Evolutionary conservation across 768 basidiomycete species (phyloP).

Genomic region (Tricholoma saponaceum): DNA sequence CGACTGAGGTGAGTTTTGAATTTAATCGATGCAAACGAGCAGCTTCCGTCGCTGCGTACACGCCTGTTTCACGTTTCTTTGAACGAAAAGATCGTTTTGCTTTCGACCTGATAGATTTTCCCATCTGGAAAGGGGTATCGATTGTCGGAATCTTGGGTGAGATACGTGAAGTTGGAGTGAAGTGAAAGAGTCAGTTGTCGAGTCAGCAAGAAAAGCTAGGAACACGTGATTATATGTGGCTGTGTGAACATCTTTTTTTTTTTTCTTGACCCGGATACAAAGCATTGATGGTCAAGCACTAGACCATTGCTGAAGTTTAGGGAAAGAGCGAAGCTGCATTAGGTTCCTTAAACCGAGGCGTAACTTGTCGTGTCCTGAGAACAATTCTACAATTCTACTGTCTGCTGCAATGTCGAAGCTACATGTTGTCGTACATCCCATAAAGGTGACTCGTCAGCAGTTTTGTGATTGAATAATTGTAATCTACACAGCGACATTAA

Average conservation of each 20-base stretch:
- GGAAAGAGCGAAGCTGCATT: neutral
- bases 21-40: conserved; percentile 73
- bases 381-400: no score
- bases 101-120: conserved; percentile 82
- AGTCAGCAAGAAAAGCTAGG: neutral
- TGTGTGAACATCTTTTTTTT: neutral
- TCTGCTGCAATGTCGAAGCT: neutral
- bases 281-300: no score
- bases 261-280: no score
- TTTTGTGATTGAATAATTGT: neutral
- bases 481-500: neutral
- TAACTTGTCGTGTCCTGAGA: neutral
- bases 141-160: conserved; percentile 10
- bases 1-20: conserved; percentile 52
- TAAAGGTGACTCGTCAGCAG: neutral
- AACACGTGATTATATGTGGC: neutral
- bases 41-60: conserved; percentile 75
- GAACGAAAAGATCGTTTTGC: conserved; percentile 73
- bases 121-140: conserved; percentile 42
- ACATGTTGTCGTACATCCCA: neutral
- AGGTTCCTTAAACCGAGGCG: neutral
- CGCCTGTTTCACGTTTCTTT: conserved; percentile 69
- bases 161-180: conserved; percentile 13
- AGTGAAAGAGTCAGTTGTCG: no score
- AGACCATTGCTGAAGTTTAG: neutral